Evolutionary conservation across 78 protist genomes (phyloP), one percentile per base, ranked within the genome.

Genomic region (Cavenderia fasciculata): DNA sequence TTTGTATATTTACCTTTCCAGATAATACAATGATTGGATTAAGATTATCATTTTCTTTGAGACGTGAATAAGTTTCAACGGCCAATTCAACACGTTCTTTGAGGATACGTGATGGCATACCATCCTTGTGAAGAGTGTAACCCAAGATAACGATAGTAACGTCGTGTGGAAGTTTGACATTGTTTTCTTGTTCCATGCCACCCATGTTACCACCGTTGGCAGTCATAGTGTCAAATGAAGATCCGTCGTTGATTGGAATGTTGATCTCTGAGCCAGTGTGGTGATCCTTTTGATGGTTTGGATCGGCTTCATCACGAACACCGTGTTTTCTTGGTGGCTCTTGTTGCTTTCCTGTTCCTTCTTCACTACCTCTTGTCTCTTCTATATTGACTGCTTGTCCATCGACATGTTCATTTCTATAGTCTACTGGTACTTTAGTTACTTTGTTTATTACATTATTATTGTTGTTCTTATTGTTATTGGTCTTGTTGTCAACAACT

Each of bases 71-170:
- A 2, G n/a, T 10, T 12, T 51, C 46, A 11, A 49, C 52, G 12
- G 89, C 89, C 10, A 49, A 36, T 25, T 27, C 1, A 5, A 79
- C 89, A 68, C 89, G 75, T 27, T 79, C 89, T 23, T 62, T 79
- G 31, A 79, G n/a, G 61, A 79, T 79, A 25, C 47, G 27, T 7
- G 89, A 46, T 65, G 89, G 89, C 89, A 79, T 79, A 43, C 89
- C 89, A 54, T 79, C 89, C 23, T 34, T 7, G 33, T 79, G 74
- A 2, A 79, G 49, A 5, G 75, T 49, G 41, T 68, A 79, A 2
- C 89, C 89, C 1, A 79, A 41, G 16, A 52, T 62, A 41, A 51
- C 44, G 12, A 79, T 79, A 0, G 78, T 70, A 34, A 44, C 38
- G 54, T 63, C 72, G 8, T 21, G 25, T n/a, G n/a, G n/a, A n/a